Evolutionary conservation across 192 early-diverging fungal genomes (phyloP), one percentile per base, ranked within the genome.

Genomic region (Linnemannia hyalina): DNA sequence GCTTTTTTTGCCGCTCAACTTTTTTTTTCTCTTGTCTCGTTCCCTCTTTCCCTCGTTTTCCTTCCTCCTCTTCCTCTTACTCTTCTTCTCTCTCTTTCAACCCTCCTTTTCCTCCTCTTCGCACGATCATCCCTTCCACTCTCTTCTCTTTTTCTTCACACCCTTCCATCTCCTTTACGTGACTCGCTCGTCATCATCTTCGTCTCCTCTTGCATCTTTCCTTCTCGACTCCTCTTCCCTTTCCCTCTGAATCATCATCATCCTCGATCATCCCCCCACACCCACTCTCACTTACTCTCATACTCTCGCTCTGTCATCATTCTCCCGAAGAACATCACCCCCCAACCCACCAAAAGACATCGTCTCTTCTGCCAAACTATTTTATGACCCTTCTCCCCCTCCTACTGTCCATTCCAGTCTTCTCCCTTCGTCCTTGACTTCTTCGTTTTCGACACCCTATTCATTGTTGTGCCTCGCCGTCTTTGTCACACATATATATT

Each of bases 111-210:
- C 40, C 23, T 46, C 22, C 60, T 9, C 47, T 47, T 32, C 65
- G 65, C 65, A 68, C 65, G 35, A 70, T 41, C 32, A 70, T 15
- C 9, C 20, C 74, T 55, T 35, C 54, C 15, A 4, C 38, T 42
- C 40, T 42, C 40, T 36, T 42, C 29, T 70, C 32, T 38, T 70
- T 20, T 49, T 23, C 41, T 38, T 38, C 76, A 40, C 41, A 35
- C 42, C 13, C 68, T 29, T 26, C 68, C 68, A 32, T 36, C 6
- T 70, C 36, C 57, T n/a, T 57, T 26, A 44, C 46, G 36, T 74
- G 47, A 63, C 20, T 22, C n/a, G n/a, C 15, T 47, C 13, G n/a
- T 71, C 77, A 70, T 70, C 77, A n/a, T 41, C 68, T n/a, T 26
- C 49, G 2, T 26, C 75, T 44, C 44, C 6, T 42, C 75, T 23